A percentile compares a stretch with the other conserved stretches of the same genome.
phyloP scores from a whole-genome alignment of 2,329 filamentous ascomycete genomes.

The Tetracladium maxilliforme region DNA sequence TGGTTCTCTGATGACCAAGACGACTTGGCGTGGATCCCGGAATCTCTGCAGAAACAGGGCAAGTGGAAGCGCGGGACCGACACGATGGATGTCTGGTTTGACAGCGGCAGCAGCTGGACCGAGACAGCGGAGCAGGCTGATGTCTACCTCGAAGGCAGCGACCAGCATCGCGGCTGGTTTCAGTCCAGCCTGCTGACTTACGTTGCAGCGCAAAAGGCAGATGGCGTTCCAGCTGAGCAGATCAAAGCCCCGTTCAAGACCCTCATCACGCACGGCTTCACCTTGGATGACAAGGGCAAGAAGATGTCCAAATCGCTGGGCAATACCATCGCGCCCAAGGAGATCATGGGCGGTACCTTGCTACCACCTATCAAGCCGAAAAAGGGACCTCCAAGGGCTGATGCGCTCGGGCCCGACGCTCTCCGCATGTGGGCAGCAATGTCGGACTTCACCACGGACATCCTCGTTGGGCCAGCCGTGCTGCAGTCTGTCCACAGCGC shows the following conservation, averaged over 20 bases:
- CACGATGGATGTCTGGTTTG: constrained; percentile 99
- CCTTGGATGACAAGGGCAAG: constrained; percentile 73
- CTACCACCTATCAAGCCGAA: constrained; percentile 54
- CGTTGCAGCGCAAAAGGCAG: constrained; percentile 44
- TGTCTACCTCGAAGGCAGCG: constrained; percentile 84
- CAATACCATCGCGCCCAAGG: constrained; percentile 65
- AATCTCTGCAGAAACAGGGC: constrained; percentile 37
- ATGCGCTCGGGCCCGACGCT: constrained; percentile 72
- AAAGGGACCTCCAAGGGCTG: constrained; percentile 30
- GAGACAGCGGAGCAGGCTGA: constrained; percentile 49
- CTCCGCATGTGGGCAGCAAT: constrained; percentile 83
- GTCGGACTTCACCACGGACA: constrained; percentile 81
- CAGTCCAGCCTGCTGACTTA: constrained; percentile 88
- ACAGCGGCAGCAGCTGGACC: constrained; percentile 90
- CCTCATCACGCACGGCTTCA: constrained; percentile 92
- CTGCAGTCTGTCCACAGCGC: constrained; percentile 63
- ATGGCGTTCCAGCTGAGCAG: too few relatives aligned
- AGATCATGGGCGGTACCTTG: constrained; percentile 76
- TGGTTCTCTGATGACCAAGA: constrained; percentile 82
- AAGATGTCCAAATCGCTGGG: constrained; percentile 99
- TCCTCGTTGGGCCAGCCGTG: constrained; percentile 65
- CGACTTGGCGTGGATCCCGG: constrained; percentile 64
- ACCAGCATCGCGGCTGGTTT: constrained; percentile 97
- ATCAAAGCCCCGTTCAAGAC: constrained; percentile 69
- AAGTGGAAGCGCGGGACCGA: constrained; percentile 66